phyloP scores from a whole-genome alignment of 164 flowering plant species.

The Liriodendron chinense region DNA sequence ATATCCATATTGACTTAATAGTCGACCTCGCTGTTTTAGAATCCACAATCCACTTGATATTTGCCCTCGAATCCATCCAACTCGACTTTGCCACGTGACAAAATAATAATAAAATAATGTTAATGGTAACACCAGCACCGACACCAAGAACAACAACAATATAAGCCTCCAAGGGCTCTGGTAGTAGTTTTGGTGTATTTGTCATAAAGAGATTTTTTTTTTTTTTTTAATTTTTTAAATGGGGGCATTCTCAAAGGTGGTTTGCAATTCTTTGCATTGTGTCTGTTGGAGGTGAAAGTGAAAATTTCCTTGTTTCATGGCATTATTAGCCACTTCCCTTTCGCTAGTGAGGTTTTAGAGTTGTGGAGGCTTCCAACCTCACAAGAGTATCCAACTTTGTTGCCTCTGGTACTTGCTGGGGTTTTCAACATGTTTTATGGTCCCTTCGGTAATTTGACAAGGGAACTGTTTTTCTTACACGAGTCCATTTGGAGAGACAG shows the following conservation, averaged over 20 bases:
- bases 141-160: too few species aligned
- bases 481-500: background rate
- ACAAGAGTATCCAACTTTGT: background rate
- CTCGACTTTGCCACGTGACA: background rate
- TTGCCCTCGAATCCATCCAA: background rate
- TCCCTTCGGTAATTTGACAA: background rate
- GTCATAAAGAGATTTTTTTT: background rate
- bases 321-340: background rate
- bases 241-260: background rate
- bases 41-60: background rate
- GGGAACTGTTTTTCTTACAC: too few species aligned
- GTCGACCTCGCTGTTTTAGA: background rate
- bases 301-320: background rate
- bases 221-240: too few species aligned
- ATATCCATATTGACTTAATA: too few species aligned
- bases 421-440: background rate
- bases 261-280: background rate
- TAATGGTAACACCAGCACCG: too few species aligned
- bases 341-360: background rate
- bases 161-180: too few species aligned
- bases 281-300: background rate
- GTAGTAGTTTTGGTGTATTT: background rate
- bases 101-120: too few species aligned
- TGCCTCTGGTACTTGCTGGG: background rate
- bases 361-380: background rate